Evolutionary conservation across 2,329 filamentous ascomycete species (phyloP).

Genomic region (Botrytis aclada): DNA sequence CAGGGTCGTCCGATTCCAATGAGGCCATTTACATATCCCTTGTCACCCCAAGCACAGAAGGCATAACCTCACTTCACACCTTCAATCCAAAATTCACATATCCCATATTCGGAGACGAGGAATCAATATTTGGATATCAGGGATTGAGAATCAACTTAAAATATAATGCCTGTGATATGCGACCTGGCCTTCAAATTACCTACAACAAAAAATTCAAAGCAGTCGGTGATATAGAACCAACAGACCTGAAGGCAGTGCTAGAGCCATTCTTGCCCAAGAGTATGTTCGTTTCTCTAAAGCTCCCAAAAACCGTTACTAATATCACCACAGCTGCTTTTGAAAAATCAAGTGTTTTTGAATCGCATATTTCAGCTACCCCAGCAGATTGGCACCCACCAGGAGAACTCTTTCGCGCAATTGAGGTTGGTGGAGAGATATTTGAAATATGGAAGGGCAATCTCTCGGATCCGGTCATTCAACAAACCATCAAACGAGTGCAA

Average conservation of each 20-base stretch:
- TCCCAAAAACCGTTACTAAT: neutral
- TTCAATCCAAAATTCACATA: conserved; percentile 91
- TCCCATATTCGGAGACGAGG: conserved; percentile 87
- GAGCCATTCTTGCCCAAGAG: conserved; percentile 63
- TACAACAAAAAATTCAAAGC: conserved; percentile 69
- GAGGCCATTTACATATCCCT: conserved; percentile 62
- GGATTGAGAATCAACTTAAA: conserved; percentile 72
- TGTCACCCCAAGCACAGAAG: conserved; percentile 47
- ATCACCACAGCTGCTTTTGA: conserved; percentile 60
- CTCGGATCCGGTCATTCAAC: conserved; percentile 63
- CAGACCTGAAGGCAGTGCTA: conserved; percentile 60
- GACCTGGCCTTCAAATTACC: conserved; percentile 68
- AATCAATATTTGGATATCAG: conserved; percentile 88
- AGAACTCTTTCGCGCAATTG: conserved; percentile 62
- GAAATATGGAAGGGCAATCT: conserved; percentile 84
- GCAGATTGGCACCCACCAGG: conserved; percentile 70
- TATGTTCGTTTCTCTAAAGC: conserved; percentile 38
- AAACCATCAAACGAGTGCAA: conserved; percentile 76
- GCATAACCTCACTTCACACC: conserved; percentile 56
- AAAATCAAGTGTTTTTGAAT: conserved; percentile 59
- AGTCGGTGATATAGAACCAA: conserved; percentile 64
- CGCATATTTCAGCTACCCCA: conserved; percentile 47
- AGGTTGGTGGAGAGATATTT: conserved; percentile 60
- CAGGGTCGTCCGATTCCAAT: conserved; percentile 37
- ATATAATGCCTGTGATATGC: conserved; percentile 68